phyloP scores from a whole-genome alignment of 2,329 filamentous ascomycete species.

The Fusarium xylarioides region DNA sequence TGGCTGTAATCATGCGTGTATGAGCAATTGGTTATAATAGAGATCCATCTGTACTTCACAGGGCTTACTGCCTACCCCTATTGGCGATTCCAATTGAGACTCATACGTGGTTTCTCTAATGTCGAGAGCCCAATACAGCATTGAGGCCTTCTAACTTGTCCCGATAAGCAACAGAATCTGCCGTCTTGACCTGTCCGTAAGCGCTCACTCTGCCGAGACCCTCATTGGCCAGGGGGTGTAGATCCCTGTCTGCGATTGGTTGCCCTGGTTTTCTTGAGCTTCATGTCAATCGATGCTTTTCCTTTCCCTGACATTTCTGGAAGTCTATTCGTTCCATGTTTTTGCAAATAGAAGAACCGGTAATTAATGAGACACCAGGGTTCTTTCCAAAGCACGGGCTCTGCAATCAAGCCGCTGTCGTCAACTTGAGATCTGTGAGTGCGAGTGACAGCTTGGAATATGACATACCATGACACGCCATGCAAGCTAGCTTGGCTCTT shows the following conservation, averaged over 20 bases:
- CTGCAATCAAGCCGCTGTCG: conserved; percentile 12
- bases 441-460: not conserved
- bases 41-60: not conserved
- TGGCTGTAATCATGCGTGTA: conserved; percentile 12
- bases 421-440: conserved; percentile 9
- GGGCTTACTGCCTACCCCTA: not conserved
- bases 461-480: conserved; percentile 1
- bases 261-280: conserved; percentile 35
- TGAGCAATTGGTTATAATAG: not conserved
- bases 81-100: not conserved
- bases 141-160: conserved; percentile 25
- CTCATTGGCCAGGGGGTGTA: conserved; percentile 33
- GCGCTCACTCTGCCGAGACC: conserved; percentile 1
- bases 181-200: not conserved
- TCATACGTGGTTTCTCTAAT: conserved; percentile 8
- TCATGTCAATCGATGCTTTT: conserved; percentile 6
- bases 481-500: not conserved
- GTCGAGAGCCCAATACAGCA: not conserved
- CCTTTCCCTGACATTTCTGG: not conserved
- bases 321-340: conserved; percentile 5
- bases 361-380: not conserved
- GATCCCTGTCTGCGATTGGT: conserved; percentile 28
- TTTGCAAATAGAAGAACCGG: not conserved
- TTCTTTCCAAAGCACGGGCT: conserved; percentile 2
- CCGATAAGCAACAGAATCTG: conserved; percentile 2